Percentiles rank a stretch among this genome's conserved stretches.
phyloP scores from a whole-genome alignment of 306 rosid genomes.

The Pyrus communis region DNA sequence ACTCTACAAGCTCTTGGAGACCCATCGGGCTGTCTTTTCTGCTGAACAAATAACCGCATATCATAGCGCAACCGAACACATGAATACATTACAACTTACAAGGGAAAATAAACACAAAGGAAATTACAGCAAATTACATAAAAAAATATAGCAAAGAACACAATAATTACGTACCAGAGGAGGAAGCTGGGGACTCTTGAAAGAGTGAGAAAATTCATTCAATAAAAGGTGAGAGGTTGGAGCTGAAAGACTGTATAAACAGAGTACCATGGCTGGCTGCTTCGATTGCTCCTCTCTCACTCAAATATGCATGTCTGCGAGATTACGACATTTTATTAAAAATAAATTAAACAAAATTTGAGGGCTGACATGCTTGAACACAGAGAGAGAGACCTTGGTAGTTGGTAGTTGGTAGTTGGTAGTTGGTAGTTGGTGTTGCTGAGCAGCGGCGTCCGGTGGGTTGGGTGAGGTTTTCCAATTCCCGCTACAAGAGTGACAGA shows the following conservation, averaged over 20 bases:
- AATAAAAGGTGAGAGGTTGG: constrained; percentile 38
- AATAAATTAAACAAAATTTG: neutral
- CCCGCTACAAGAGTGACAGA: neutral
- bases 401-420: no score
- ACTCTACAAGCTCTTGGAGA: constrained; percentile 39
- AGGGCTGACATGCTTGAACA: neutral
- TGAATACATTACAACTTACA: neutral
- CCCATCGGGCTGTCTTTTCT: constrained; percentile 26
- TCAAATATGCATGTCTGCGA: constrained; percentile 16
- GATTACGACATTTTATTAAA: neutral
- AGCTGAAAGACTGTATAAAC: constrained; percentile 34
- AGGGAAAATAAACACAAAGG: neutral
- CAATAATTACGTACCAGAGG: constrained; percentile 36
- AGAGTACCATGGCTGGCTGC: constrained; percentile 49
- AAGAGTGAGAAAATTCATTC: constrained; percentile 26
- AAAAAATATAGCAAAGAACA: neutral
- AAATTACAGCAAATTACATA: neutral
- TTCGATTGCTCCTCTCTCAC: constrained; percentile 10
- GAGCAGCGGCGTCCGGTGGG: neutral
- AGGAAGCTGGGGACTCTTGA: constrained; percentile 42
- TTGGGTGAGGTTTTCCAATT: neutral
- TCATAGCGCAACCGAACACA: neutral
- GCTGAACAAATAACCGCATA: constrained; percentile 7
- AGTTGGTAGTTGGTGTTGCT: neutral
- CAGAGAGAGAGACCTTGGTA: neutral